Evolutionary conservation across 345 rosid genomes (phyloP).

Genomic region (Ceriops tagal): DNA sequence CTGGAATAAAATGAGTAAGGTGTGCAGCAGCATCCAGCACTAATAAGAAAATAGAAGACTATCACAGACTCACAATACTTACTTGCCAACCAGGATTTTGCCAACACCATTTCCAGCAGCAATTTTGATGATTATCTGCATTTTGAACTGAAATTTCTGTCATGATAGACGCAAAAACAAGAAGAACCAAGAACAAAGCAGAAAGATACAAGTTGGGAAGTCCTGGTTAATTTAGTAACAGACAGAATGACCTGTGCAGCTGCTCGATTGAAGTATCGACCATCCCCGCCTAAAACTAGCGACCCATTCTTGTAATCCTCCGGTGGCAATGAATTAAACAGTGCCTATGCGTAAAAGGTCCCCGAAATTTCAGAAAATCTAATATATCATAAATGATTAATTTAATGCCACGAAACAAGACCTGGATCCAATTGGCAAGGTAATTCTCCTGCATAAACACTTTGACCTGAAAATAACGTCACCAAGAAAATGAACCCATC

Average conservation of each 20-base stretch:
- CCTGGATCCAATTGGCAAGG: constrained; percentile 98
- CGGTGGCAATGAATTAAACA: constrained; percentile 73
- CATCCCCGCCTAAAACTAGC: constrained; percentile 91
- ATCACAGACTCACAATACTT: constrained; percentile 24
- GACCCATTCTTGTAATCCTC: constrained; percentile 76
- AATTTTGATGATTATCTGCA: constrained; percentile 84
- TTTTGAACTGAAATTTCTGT: constrained; percentile 18
- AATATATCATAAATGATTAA: background rate
- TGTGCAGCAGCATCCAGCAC: constrained; percentile 8
- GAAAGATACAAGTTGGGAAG: background rate
- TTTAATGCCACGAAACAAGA: constrained; percentile 18
- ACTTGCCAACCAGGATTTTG: constrained; percentile 78
- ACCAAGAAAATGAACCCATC: background rate
- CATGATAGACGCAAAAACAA: constrained; percentile 4
- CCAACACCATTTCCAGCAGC: constrained; percentile 95
- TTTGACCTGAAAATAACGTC: constrained; percentile 51
- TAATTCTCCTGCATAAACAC: constrained; percentile 83
- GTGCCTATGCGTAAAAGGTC: constrained; percentile 45
- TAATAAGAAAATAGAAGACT: constrained; percentile 4
- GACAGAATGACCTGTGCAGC: constrained; percentile 69
- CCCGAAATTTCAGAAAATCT: background rate
- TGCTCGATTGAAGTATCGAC: constrained; percentile 83
- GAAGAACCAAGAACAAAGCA: background rate
- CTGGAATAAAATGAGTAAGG: too few species aligned
- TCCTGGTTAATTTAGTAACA: background rate